A percentile compares a stretch with the other conserved stretches of the same genome.
Conservation (phyloP, 441 rosid species). For the Pelargonium cotyledonis region DNA sequence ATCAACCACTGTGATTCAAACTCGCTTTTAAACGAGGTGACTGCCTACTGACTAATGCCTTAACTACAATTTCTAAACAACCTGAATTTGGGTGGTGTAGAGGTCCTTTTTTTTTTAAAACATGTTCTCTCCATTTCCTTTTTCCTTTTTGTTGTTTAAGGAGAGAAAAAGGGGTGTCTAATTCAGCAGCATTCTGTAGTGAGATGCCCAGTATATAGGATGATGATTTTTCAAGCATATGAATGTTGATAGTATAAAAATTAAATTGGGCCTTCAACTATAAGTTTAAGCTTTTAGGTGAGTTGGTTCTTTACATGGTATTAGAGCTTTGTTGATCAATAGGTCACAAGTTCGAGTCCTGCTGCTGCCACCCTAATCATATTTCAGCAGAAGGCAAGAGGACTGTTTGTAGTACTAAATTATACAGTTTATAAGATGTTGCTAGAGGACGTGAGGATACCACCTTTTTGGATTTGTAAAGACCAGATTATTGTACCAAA, state of each 20-base stretch:
- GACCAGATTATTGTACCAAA: background rate
- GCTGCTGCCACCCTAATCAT: no score
- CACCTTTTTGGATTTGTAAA: background rate
- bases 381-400: no score
- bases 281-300: no score
- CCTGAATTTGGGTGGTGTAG: background rate
- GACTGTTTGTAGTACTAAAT: no score
- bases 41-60: background rate
- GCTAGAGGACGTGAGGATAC: background rate
- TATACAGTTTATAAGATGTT: no score
- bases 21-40: constrained; percentile 64
- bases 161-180: background rate
- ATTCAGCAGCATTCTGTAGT: background rate
- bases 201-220: background rate
- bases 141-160: background rate
- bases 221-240: no score
- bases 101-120: no score
- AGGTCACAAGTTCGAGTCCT: no score
- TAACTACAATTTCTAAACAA: background rate
- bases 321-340: no score
- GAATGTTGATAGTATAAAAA: no score
- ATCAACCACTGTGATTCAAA: constrained; percentile 57
- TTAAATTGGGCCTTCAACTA: no score
- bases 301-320: no score
- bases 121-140: background rate